Conservation (phyloP, 306 rosid genomes). For the Senna tora region DNA sequence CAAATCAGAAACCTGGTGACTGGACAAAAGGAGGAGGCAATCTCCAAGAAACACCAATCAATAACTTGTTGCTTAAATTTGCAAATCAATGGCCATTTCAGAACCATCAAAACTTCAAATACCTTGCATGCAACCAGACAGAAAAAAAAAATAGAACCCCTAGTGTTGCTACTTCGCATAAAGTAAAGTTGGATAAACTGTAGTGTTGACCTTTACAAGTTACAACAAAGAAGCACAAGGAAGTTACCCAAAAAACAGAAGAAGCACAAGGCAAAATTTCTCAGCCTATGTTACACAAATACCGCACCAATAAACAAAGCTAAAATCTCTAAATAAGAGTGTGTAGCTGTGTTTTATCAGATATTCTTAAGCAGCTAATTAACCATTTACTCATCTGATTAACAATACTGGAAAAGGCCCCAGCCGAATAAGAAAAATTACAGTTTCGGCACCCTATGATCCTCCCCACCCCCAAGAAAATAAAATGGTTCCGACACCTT, state of each 20-base stretch:
- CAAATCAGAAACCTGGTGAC: slow-evolving; percentile 3
- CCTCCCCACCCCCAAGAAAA: not conserved
- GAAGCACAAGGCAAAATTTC: slow-evolving; percentile 5
- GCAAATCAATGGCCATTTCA: slow-evolving; percentile 11
- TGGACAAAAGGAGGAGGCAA: not conserved
- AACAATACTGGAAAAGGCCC: not conserved
- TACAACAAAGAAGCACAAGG: not conserved
- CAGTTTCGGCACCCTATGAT: not conserved
- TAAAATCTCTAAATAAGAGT: not conserved
- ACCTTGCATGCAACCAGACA: not conserved
- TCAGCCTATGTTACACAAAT: slow-evolving; percentile 9
- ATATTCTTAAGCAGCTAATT: slow-evolving; percentile 7
- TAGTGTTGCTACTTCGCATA: not conserved
- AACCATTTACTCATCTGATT: slow-evolving; percentile 5
- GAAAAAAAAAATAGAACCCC: slow-evolving; percentile 17
- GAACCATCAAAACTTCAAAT: slow-evolving; percentile 17
- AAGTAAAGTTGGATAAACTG: not conserved
- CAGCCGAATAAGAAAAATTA: not conserved
- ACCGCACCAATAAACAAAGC: not conserved
- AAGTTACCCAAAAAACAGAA: no score
- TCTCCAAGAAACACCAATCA: not conserved
- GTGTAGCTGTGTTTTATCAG: not conserved
- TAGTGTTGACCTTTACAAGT: not conserved
- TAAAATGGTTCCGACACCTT: not conserved
- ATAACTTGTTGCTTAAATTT: slow-evolving; percentile 15